phyloP scores from a whole-genome alignment of 2,329 filamentous ascomycete species.

The Pseudocercospora macadamiae region DNA sequence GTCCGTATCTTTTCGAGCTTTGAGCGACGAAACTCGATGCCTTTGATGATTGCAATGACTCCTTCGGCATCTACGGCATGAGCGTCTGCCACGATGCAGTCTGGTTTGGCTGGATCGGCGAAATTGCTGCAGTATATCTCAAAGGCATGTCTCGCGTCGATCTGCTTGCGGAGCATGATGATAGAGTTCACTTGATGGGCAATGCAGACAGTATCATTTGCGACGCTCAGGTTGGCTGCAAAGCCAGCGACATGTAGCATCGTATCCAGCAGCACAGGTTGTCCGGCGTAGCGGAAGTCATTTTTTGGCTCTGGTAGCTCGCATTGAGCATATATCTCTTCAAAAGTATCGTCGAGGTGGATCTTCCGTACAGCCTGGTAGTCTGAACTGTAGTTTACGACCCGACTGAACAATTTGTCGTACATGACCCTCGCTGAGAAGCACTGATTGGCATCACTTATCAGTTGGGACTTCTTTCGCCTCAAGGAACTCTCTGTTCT shows the following conservation, averaged over 20 bases:
- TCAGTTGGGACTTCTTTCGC: neutral
- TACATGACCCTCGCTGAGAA: conserved; percentile 21
- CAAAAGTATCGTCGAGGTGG: conserved; percentile 13
- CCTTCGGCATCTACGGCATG: conserved; percentile 17
- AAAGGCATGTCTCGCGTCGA: conserved; percentile 1
- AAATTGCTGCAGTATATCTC: conserved; percentile 20
- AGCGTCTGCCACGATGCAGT: conserved; percentile 17
- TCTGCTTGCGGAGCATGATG: conserved; percentile 11
- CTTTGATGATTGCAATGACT: conserved; percentile 21
- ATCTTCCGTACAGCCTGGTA: conserved; percentile 20
- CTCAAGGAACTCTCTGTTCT: conserved; percentile 4
- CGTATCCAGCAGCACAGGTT: conserved; percentile 21
- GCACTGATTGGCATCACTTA: conserved; percentile 12
- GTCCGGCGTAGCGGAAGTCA: conserved; percentile 9
- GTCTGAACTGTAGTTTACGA: conserved; percentile 16
- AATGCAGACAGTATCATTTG: conserved; percentile 19
- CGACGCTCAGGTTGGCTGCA: conserved; percentile 20
- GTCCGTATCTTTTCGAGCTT: conserved; percentile 16
- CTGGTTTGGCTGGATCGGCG: neutral
- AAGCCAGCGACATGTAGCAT: conserved; percentile 24
- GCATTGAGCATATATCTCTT: conserved; percentile 21
- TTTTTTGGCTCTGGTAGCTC: conserved; percentile 6
- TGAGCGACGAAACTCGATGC: conserved; percentile 18
- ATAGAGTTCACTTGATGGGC: conserved; percentile 14
- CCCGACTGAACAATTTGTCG: conserved; percentile 20